Evolutionary conservation across 768 basidiomycete species (phyloP).

Genomic region (Megacollybia marginata): DNA sequence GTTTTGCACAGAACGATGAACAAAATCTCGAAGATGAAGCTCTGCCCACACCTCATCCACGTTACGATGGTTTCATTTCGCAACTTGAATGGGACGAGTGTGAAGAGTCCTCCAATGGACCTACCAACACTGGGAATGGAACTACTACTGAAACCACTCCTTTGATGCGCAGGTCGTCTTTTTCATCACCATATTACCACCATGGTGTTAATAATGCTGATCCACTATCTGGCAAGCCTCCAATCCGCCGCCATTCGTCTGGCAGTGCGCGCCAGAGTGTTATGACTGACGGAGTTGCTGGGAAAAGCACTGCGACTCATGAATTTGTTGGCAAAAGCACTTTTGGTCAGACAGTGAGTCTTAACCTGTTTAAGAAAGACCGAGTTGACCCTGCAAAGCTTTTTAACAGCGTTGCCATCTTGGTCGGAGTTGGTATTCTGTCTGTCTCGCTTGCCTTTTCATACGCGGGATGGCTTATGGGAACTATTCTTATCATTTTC

Average conservation of each 20-base stretch:
- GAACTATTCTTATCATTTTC: slow-evolving; percentile 63
- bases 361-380: not conserved
- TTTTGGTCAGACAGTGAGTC: slow-evolving; percentile 62
- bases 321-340: slow-evolving; percentile 53
- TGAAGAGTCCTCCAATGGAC: not conserved
- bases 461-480: slow-evolving; percentile 83
- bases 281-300: no score
- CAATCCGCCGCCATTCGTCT: no score
- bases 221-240: no score
- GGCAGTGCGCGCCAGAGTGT: no score
- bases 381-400: slow-evolving; percentile 36
- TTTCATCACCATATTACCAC: not conserved
- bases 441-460: slow-evolving; percentile 89
- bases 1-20: slow-evolving; percentile 14
- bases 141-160: not conserved
- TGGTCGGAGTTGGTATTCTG: slow-evolving; percentile 84
- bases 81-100: slow-evolving; percentile 14
- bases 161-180: not conserved
- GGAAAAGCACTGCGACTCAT: not conserved
- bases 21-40: slow-evolving; percentile 14
- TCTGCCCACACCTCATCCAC: slow-evolving; percentile 1
- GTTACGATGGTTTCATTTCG: slow-evolving; percentile 6
- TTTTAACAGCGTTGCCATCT: slow-evolving; percentile 84
- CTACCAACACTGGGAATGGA: not conserved
- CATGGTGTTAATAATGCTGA: no score